Conservation (phyloP, 2,329 filamentous ascomycete genomes). For the Aspergillus costaricaensis region DNA sequence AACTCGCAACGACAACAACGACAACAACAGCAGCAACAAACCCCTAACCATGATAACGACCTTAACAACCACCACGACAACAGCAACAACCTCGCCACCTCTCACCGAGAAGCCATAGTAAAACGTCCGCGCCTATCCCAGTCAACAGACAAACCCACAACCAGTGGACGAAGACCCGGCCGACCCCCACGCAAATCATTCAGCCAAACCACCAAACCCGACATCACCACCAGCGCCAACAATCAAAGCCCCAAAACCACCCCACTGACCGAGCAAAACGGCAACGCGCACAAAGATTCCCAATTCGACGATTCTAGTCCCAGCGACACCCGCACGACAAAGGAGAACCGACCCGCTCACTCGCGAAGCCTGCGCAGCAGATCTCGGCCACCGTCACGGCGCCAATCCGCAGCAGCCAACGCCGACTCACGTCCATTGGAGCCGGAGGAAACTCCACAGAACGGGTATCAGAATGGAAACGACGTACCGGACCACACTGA, state of each 20-base stretch:
- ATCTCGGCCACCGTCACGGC: constrained; percentile 17
- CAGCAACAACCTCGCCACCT: neutral
- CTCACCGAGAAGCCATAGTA: constrained; percentile 24
- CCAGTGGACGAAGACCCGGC: constrained; percentile 20
- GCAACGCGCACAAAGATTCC: constrained; percentile 22
- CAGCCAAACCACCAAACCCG: constrained; percentile 19
- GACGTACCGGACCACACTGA: neutral
- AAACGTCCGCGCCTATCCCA: constrained; percentile 36
- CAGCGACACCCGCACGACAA: constrained; percentile 6
- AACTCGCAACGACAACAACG: neutral
- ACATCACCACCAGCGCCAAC: neutral
- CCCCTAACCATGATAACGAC: constrained; percentile 4
- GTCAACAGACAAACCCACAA: constrained; percentile 8
- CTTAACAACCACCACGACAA: neutral
- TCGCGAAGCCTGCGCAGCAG: constrained; percentile 21
- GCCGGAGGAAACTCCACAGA: neutral
- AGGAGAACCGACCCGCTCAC: constrained; percentile 12
- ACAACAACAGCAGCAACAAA: constrained; percentile 6
- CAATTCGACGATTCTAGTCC: constrained; percentile 14
- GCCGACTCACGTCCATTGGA: neutral
- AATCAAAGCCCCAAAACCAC: constrained; percentile 18
- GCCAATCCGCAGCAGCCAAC: neutral
- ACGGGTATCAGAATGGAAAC: neutral
- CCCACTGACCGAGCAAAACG: constrained; percentile 20
- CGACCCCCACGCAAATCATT: constrained; percentile 36